Conservation (phyloP, 139 green algal genomes). For the Tetradesmus obliquus region DNA sequence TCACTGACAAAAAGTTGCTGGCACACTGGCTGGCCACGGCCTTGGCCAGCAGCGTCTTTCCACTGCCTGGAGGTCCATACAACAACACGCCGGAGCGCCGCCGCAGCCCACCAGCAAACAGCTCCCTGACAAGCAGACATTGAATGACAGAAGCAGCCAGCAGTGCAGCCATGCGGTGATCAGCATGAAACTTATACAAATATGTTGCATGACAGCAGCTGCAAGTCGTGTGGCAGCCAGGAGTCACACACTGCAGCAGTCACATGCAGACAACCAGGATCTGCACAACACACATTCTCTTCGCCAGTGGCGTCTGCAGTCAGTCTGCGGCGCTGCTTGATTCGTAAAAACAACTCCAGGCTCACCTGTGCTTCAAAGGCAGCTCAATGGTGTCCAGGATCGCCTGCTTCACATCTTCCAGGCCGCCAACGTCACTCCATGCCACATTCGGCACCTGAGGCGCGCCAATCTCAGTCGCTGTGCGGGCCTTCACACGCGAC, state of each 20-base stretch:
- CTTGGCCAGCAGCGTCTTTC: slow-evolving; percentile 95
- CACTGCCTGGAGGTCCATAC: slow-evolving; percentile 91
- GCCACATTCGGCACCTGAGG: slow-evolving; percentile 84
- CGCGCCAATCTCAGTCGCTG: slow-evolving; percentile 78
- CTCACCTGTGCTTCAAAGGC: slow-evolving; percentile 81
- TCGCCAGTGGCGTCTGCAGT: background rate
- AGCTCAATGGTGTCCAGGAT: slow-evolving; percentile 96
- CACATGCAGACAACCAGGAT: too few relatives aligned
- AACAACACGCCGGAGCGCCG: slow-evolving; percentile 91
- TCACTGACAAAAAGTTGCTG: slow-evolving; percentile 91
- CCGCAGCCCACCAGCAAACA: slow-evolving; percentile 89
- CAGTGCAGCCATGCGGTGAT: background rate
- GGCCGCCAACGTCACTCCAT: slow-evolving; percentile 94
- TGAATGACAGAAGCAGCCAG: background rate
- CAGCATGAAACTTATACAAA: background rate
- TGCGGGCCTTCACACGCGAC: slow-evolving; percentile 60
- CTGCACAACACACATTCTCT: background rate
- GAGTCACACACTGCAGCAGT: too few relatives aligned
- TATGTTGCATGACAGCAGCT: background rate
- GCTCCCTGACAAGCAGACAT: slow-evolving; percentile 53
- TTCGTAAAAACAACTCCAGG: background rate
- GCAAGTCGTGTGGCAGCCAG: background rate
- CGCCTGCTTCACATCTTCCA: slow-evolving; percentile 87
- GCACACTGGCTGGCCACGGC: slow-evolving; percentile 90
- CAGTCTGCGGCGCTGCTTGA: background rate